Conservation (phyloP, 2,329 filamentous ascomycete genomes). For the Cladobotryum protrusum region DNA sequence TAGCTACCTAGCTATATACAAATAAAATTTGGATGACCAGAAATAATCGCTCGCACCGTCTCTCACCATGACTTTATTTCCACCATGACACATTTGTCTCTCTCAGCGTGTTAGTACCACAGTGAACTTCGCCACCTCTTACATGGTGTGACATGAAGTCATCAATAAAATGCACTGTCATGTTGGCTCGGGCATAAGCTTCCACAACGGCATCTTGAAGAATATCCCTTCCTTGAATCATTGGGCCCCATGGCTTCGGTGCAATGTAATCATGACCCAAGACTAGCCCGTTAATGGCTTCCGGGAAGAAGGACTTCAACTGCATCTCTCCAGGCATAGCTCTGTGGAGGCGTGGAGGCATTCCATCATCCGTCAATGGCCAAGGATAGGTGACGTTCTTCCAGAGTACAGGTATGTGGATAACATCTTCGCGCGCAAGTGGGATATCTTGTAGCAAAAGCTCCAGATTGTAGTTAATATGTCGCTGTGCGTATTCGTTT, state of each 20-base stretch:
- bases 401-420: neutral
- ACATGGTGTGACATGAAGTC: too few relatives aligned
- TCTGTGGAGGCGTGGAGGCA: neutral
- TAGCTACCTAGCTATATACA: constrained; percentile 3
- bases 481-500: too few relatives aligned
- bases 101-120: too few relatives aligned
- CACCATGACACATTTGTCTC: neutral
- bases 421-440: too few relatives aligned
- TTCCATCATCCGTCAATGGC: too few relatives aligned
- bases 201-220: too few relatives aligned
- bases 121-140: too few relatives aligned
- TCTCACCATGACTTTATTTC: neutral
- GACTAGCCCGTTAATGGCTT: neutral
- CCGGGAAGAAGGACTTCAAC: neutral
- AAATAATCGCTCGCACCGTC: neutral
- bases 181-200: too few relatives aligned
- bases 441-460: too few relatives aligned
- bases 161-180: too few relatives aligned
- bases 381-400: neutral
- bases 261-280: neutral
- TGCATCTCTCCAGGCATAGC: neutral
- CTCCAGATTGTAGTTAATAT: too few relatives aligned
- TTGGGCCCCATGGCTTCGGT: neutral
- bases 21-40: constrained; percentile 2
- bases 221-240: neutral